Evolutionary conservation across 306 rosid genomes (phyloP), one percentile per base, ranked within the genome.

Genomic region (Vigna nakashimae): DNA sequence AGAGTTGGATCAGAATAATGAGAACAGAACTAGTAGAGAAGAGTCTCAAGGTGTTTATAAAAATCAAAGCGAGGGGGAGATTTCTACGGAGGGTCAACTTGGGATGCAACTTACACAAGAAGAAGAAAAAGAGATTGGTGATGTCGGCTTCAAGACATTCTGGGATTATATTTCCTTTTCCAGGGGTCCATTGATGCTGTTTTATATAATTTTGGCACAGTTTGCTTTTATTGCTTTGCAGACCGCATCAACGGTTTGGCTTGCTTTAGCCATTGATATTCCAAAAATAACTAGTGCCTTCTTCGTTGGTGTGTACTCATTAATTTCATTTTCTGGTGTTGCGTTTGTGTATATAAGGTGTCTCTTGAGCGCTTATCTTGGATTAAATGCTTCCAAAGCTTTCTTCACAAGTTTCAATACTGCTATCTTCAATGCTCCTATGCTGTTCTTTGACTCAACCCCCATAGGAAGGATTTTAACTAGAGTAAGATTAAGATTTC

Each of bases 391-490:
- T 75, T 94, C 98, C 4, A 77, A 74, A 32, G n/a, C n/a, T n/a
- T n/a, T n/a, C n/a, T n/a, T n/a, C n/a, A n/a, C n/a, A n/a, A n/a
- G n/a, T n/a, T n/a, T 94, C 79, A 91, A 75, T 4, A 60, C 83
- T 32, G 82, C 97, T 30, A 81, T 91, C 58, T 91, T 94, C 74
- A 87, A 85, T 74, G 96, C 98, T 81, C 96, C 98, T 40, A 91
- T 94, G 97, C 3, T 83, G 26, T 91, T 94, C 91, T 94, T 94
- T 45, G 97, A 94, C 74, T 87, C 97, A 38, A 94, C 91, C 30
- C 96, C 97, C 4, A 84, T 86, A 4, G 98, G 98, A 14, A 70
- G 92, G 76, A 91, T 94, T 86, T 85, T 90, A 74, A 94, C 93
- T 32, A 78, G 94, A 52, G 96, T 94, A 73, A 84, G 97, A 80